Conservation (phyloP, 2,329 filamentous ascomycete genomes). For the Aureobasidium mangrovei region DNA sequence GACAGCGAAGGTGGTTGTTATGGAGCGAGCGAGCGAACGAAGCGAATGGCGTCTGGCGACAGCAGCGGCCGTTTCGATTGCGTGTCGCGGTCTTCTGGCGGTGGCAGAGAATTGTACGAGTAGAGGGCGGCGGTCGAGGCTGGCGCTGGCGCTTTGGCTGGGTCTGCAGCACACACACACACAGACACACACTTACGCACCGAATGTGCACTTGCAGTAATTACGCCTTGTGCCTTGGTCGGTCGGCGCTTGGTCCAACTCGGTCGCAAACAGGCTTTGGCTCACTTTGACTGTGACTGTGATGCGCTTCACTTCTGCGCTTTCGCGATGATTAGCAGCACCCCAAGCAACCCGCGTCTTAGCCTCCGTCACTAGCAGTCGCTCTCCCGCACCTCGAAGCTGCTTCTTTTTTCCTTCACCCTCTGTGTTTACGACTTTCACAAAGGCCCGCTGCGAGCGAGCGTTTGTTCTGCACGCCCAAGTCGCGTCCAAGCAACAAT, state of each 20-base stretch:
- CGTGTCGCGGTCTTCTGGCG: not conserved
- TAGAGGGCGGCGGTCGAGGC: not conserved
- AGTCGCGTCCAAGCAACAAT: not conserved
- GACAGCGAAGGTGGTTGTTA: not conserved
- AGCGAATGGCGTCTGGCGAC: not conserved
- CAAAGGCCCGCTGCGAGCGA: too few relatives aligned
- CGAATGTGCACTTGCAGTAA: too few relatives aligned
- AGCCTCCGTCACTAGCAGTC: not conserved
- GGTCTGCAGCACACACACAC: not conserved
- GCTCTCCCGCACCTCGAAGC: not conserved
- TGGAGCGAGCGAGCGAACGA: not conserved
- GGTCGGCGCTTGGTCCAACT: not conserved
- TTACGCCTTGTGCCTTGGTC: too few relatives aligned
- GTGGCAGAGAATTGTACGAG: not conserved
- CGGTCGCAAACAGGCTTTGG: conserved; percentile 3
- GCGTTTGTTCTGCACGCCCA: not conserved
- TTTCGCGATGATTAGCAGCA: conserved; percentile 1
- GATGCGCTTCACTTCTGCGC: not conserved
- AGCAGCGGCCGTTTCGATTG: not conserved
- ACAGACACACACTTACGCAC: too few relatives aligned
- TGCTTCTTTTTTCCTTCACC: too few relatives aligned
- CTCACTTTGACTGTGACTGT: not conserved
- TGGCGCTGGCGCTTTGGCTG: not conserved
- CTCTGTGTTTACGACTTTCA: too few relatives aligned
- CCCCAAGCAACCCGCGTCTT: not conserved